Evolutionary conservation across 2,329 filamentous ascomycete species (phyloP), one percentile per base, ranked within the genome.

Genomic region (Fusarium sp.): DNA sequence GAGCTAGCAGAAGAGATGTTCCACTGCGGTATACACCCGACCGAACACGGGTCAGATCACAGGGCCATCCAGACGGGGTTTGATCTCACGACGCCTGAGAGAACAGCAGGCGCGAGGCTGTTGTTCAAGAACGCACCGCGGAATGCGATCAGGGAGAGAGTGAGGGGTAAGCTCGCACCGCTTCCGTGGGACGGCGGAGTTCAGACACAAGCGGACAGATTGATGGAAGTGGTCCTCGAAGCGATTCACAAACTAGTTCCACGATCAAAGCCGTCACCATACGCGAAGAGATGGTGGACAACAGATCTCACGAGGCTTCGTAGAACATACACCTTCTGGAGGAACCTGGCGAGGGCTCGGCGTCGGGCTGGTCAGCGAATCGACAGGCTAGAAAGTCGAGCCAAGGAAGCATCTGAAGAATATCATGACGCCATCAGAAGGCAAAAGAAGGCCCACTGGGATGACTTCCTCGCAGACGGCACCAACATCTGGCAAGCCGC

Each of bases 31-130:
- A 51, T 51, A 0, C 3, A 51, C 4, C 47, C n/a, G n/a, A 52
- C 49, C 6, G 32, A 52, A 4, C 32, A 52, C 4, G 9, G 45
- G 27, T 81, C 75, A 4, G 77, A 81, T 43, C 70, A 81, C 54
- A 27, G 68, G 3, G 54, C 73, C 0, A 80, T 81, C 66, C 49
- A 77, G 57, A 78, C 73, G 1, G 56, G 75, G 5, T 79, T 81
- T 46, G 67, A 79, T 54, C 56, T 71, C 9, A 18, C 50, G 20
- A 50, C 25, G 38, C 49, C 44, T 27, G 47, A 61, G 14, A 59
- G 43, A 29, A 63, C n/a, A 38, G 15, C 54, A 47, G 47, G 51
- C 53, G 50, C 67, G 56, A 58, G 62, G 50, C 67, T 73, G 15
- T 68, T 73, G 4, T 65, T 73, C 20, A 79, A 70, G 68, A 80